Conservation (phyloP, 2,329 filamentous ascomycete genomes). For the Helicocarpus griseus region DNA sequence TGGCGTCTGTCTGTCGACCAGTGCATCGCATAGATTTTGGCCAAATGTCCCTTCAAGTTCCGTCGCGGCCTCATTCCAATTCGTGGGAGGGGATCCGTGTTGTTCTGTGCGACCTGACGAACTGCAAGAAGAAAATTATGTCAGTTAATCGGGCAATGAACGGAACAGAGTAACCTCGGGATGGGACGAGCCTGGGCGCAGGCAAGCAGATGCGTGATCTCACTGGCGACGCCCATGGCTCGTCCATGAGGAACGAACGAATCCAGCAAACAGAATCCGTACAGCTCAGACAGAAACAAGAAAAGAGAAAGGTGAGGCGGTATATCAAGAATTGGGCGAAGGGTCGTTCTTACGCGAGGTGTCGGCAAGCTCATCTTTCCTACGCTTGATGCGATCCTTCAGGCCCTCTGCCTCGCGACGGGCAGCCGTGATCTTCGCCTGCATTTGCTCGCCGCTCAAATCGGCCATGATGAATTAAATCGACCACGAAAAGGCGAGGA, state of each 20-base stretch:
- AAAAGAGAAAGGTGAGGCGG: constrained; percentile 7
- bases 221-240: background rate
- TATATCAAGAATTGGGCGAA: background rate
- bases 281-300: constrained; percentile 1
- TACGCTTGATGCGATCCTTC: constrained; percentile 98
- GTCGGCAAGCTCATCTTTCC: constrained; percentile 99
- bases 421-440: constrained; percentile 84
- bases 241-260: background rate
- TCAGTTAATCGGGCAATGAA: constrained; percentile 1
- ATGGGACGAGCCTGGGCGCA: background rate
- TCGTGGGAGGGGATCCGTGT: constrained; percentile 83
- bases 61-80: constrained; percentile 97
- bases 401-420: constrained; percentile 94
- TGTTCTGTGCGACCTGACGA: constrained; percentile 81
- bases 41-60: constrained; percentile 92
- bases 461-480: constrained; percentile 32
- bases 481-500: constrained; percentile 20
- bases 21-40: constrained; percentile 99
- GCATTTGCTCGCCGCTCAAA: constrained; percentile 56
- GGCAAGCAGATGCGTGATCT: background rate
- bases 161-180: background rate
- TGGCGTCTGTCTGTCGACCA: constrained; percentile 98
- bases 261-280: background rate
- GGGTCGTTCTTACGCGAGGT: constrained; percentile 69
- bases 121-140: constrained; percentile 37